These are phyloP conservation scores for Alternaria sp. DNA, from an alignment of 2,329 filamentous ascomycete genomes.

Conservation along the genomic window DNA sequence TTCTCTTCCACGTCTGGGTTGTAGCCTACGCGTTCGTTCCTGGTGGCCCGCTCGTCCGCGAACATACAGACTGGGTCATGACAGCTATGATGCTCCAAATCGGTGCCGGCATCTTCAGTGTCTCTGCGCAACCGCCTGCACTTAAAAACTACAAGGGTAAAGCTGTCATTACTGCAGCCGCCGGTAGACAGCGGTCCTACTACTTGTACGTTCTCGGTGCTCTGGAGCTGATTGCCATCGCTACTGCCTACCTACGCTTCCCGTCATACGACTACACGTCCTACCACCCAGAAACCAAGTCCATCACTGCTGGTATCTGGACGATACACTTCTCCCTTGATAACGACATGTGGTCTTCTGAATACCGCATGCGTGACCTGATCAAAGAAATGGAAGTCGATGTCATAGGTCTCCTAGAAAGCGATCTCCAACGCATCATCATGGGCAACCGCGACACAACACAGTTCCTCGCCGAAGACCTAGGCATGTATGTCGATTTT, in stretches of 20 bases:
- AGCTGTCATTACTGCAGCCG: constrained; percentile 56
- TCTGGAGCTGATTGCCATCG: constrained; percentile 82
- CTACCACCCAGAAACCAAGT: constrained; percentile 85
- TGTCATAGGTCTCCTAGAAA: constrained; percentile 92
- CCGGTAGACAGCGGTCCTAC: constrained; percentile 68
- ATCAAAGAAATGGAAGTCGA: constrained; percentile 97
- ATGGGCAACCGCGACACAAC: constrained; percentile 99
- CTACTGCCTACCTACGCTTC: constrained; percentile 87
- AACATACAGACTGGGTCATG: constrained; percentile 98
- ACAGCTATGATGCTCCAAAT: constrained; percentile 82
- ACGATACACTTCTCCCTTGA: constrained; percentile 98
- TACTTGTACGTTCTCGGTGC: constrained; percentile 76
- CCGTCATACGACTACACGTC: constrained; percentile 91
- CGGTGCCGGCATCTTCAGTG: constrained; percentile 83
- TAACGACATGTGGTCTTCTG: constrained; percentile 98
- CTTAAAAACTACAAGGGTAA: constrained; percentile 55
- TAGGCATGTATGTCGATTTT: constrained; percentile 99
- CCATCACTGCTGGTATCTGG: constrained; percentile 96
- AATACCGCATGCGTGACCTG: constrained; percentile 89
- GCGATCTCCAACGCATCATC: constrained; percentile 95
- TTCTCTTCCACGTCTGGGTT: constrained; percentile 98
- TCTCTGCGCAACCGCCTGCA: constrained; percentile 61
- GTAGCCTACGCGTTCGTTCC: constrained; percentile 98
- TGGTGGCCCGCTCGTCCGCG: constrained; percentile 88
- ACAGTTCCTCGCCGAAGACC: constrained; percentile 91